phyloP scores from a whole-genome alignment of 805 yeast species.

The Priceomyces medius region DNA sequence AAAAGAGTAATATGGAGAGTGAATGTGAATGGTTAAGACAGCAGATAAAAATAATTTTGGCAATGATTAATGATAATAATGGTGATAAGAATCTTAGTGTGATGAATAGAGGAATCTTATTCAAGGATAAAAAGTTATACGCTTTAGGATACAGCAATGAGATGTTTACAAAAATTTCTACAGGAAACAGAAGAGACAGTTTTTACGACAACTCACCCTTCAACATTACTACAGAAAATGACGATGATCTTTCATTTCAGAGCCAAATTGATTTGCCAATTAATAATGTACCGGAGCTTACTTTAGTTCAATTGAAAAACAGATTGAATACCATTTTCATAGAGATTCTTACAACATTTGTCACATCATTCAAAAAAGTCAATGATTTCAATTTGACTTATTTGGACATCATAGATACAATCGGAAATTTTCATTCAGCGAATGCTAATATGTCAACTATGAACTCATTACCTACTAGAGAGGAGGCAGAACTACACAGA shows the following conservation, averaged over 20 bases:
- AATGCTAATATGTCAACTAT: conserved; percentile 15
- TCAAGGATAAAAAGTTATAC: conserved; percentile 23
- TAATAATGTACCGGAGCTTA: conserved; percentile 24
- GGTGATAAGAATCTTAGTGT: conserved; percentile 26
- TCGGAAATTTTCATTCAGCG: conserved; percentile 23
- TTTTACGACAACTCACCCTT: conserved; percentile 31
- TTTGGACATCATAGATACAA: conserved; percentile 26
- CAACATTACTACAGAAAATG: conserved; percentile 20
- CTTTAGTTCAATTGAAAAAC: conserved; percentile 30
- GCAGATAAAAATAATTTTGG: conserved; percentile 38
- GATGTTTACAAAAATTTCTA: conserved; percentile 15
- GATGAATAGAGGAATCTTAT: conserved; percentile 32
- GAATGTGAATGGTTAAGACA: conserved; percentile 48
- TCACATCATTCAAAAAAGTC: conserved; percentile 29
- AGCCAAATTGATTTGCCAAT: conserved; percentile 25
- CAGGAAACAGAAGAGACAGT: conserved; percentile 14
- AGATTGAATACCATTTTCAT: conserved; percentile 36
- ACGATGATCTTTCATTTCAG: conserved; percentile 17
- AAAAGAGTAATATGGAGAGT: conserved; percentile 36
- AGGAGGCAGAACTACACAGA: conserved; percentile 32
- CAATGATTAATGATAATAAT: conserved; percentile 36
- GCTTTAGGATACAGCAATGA: conserved; percentile 31
- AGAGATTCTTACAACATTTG: conserved; percentile 33
- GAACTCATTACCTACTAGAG: conserved; percentile 24
- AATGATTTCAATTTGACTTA: conserved; percentile 25